Evolutionary conservation across 257 asterid genomes (phyloP).

Genomic region (Gentiana straminea): DNA sequence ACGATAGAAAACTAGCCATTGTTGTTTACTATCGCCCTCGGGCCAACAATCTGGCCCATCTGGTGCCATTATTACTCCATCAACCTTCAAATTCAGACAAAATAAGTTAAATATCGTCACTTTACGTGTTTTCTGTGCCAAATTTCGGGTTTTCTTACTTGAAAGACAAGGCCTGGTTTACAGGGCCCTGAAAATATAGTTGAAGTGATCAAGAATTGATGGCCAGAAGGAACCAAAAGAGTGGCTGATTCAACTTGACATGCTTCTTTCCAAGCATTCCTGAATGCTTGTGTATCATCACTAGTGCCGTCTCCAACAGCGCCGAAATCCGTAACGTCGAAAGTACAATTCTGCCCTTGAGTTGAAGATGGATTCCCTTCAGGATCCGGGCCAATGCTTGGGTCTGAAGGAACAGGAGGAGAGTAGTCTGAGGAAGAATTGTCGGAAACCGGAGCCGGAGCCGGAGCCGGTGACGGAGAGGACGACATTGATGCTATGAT

Average conservation of each 20-base stretch:
- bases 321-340: conserved; percentile 58
- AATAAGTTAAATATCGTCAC: too few relatives aligned
- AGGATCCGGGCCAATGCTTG: conserved; percentile 17
- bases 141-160: conserved; percentile 21
- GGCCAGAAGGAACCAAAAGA: conserved; percentile 44
- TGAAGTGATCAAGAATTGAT: conserved; percentile 55
- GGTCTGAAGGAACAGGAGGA: conserved; percentile 32
- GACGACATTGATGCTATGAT: too few relatives aligned
- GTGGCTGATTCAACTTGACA: conserved; percentile 58
- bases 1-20: conserved; percentile 84
- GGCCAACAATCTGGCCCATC: conserved; percentile 99
- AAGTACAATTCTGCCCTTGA: conserved; percentile 26
- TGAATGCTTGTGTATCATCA: conserved; percentile 84
- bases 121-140: too few relatives aligned
- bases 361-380: conserved; percentile 15
- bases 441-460: conserved; percentile 24
- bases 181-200: conserved; percentile 93
- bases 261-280: conserved; percentile 81
- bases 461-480: not conserved
- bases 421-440: conserved; percentile 9
- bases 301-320: conserved; percentile 69
- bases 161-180: conserved; percentile 69
- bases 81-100: conserved; percentile 35
- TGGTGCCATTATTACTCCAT: conserved; percentile 81
- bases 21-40: conserved; percentile 55